Conservation (phyloP, 495 filamentous ascomycete genomes). For the Annulohypoxylon moriforme region DNA sequence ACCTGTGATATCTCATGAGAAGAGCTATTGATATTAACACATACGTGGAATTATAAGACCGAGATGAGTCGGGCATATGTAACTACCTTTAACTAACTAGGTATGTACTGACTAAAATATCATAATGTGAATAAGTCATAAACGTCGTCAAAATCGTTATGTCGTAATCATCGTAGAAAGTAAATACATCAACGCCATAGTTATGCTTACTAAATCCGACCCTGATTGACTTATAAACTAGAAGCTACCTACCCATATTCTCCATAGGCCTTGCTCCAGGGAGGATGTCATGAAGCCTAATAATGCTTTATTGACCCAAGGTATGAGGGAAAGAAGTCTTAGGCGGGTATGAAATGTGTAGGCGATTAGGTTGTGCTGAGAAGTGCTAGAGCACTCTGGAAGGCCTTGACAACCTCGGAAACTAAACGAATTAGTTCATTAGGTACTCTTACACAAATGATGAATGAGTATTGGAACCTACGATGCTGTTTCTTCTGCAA, state of each 20-base stretch:
- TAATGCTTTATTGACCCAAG: background rate
- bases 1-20: background rate
- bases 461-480: conserved; percentile 54
- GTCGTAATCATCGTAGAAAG: conserved; percentile 25
- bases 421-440: conserved; percentile 58
- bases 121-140: conserved; percentile 28
- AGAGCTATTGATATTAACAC: background rate
- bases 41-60: background rate
- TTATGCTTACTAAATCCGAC: conserved; percentile 21
- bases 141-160: conserved; percentile 39
- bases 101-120: conserved; percentile 25
- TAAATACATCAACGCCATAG: conserved; percentile 24
- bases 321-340: background rate
- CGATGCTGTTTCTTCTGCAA: conserved; percentile 79
- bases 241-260: background rate
- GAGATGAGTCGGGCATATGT: background rate
- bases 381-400: conserved; percentile 79
- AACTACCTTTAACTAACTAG: conserved; percentile 2
- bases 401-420: conserved; percentile 80
- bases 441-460: background rate
- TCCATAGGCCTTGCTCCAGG: background rate
- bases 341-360: background rate
- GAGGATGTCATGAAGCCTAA: background rate
- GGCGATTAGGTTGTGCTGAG: conserved; percentile 53
- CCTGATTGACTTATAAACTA: background rate